A percentile compares a stretch with the other conserved stretches of the same genome.
phyloP scores from a whole-genome alignment of 257 asterid species.

The Solanum pimpinellifolium region DNA sequence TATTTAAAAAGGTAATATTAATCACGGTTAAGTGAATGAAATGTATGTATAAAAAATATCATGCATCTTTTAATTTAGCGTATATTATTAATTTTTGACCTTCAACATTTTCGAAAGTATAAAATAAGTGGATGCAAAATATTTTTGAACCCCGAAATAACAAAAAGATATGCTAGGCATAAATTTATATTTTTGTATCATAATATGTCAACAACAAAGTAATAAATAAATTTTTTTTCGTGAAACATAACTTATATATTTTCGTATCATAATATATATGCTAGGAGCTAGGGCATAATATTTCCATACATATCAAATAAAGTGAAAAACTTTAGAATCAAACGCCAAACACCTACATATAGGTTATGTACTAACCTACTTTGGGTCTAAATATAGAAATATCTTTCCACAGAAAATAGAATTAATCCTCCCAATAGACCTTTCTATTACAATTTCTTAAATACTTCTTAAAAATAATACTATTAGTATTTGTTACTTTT shows the following conservation, averaged over 20 bases:
- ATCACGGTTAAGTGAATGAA: background rate
- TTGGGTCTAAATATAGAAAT: background rate
- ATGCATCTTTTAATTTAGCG: background rate
- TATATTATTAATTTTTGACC: too few species aligned
- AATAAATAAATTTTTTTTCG: too few species aligned
- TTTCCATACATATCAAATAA: background rate
- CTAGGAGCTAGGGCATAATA: background rate
- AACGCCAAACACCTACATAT: background rate
- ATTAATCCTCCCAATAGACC: background rate
- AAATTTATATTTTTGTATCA: too few species aligned
- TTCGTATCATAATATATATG: too few species aligned
- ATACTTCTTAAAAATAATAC: too few species aligned
- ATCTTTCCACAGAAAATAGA: background rate
- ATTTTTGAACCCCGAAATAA: too few species aligned
- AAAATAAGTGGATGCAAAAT: background rate
- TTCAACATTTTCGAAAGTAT: background rate
- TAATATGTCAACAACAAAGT: background rate
- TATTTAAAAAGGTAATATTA: too few species aligned
- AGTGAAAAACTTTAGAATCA: too few species aligned
- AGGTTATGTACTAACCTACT: background rate
- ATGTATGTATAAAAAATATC: background rate
- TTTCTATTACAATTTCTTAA: too few species aligned
- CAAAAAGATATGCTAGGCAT: too few species aligned
- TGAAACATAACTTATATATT: too few species aligned
- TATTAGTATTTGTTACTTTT: background rate